Base-by-base conservation (phyloP, 2,329 filamentous ascomycete species). In the Shiraia bambusicola region DNA sequence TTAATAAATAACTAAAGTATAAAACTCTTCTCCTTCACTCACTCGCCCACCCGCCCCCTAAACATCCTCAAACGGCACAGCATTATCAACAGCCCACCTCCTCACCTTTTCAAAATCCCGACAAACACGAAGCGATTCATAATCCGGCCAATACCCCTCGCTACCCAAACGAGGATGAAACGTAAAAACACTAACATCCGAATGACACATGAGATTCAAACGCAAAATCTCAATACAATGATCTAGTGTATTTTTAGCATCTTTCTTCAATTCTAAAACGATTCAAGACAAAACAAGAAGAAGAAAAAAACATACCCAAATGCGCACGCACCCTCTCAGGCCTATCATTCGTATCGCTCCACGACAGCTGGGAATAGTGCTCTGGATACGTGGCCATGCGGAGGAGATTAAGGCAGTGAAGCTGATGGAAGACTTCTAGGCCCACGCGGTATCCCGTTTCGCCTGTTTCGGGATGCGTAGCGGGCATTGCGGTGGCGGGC, bases 391-490 rank as follows among this genome's bases (percentile, higher is more conserved):
- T 65, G 12, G 54, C 32, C 59, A 66, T 64, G 30, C 65, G 57
- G 13, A 69, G 45, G 6, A 67, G 34, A 15, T 69, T 67, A n/a
- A 69, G 42, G 45, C 65, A 69, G 43, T 66, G 63, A 14, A 69
- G 52, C 39, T 69, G 77, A 59, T 81, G 78, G 62, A 81, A 81
- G 0, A 80, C 77, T 54, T 81, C 77, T 3, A 81, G 65, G 0
- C 76, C 80, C 0, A 80, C 79, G n/a, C 80, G 72, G 52, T 82
- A 83, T 1, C 80, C 80, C 27, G 74, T 72, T 42, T 77, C 71
- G 13, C 79, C 81, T 1, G 80, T 80, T 31, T 69, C 70, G 4
- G 79, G 76, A 49, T 83, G 70, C 8, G 74, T 77, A 48, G 81
- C 75, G 52, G 74, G 76, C n/a, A 82, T 68, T 1, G 77, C 78